Evolutionary conservation across 108 stramenopile genomes (phyloP), one percentile per base, ranked within the genome.

Genomic region (Parietichytrium sp.): DNA sequence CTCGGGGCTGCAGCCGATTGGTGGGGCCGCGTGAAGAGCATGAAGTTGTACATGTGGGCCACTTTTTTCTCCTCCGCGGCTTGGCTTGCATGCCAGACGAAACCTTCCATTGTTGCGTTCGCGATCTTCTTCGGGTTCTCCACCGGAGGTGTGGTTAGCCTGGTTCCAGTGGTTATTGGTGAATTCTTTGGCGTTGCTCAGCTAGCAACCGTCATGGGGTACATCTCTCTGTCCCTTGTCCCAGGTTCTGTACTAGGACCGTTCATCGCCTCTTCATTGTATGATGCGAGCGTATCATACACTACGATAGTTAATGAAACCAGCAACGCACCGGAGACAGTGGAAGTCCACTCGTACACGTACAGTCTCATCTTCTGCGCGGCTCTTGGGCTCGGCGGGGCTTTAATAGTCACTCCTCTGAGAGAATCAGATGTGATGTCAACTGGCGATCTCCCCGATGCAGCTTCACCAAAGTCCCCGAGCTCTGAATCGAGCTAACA

Each of bases 171-270:
- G 6, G 61, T 72, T 25, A 72, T 42, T 0, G 61, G 38, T 10
- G 36, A 72, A 2, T 72, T 72, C 25, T 72, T 45, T 25, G 61
- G 61, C 61, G 61, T 72, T 25, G 38, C 36, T 6, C 15, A 72
- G 61, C 61, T 72, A n/a, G 61, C 38, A 10, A 72, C 61, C 4
- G 61, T 72, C 6, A 72, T 72, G 61, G 61, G 61, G 38, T 45
- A 42, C 61, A 45, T 72, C 20, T 33, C 45, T 6, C 61, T 72
- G 23, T 72, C 45, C 33, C 61, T 72, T 42, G 61, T 72, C 45
- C 61, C 61, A 2, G 61, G 61, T 45, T 72, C 61, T 42, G 36
- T 72, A n/a, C 20, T 72, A 16, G 61, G 61, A 6, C 61, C 61
- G 13, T 72, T 45, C 20, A 3, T 72, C 42, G 61, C 61, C 33